Evolutionary conservation across 768 basidiomycete genomes (phyloP).

Genomic region (Leccinum variicolor): DNA sequence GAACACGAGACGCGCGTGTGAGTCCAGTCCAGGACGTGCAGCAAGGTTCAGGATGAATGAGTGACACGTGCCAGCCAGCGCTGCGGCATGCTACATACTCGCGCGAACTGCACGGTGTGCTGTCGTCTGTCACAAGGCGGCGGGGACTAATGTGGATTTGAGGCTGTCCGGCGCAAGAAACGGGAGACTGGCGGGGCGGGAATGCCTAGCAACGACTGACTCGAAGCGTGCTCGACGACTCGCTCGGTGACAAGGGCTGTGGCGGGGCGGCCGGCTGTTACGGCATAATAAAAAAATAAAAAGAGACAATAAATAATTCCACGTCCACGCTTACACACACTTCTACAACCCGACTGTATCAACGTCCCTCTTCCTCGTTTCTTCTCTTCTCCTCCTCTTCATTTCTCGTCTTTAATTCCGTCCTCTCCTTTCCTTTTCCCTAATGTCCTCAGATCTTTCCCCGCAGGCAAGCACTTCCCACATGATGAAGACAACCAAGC

Average conservation of each 20-base stretch:
- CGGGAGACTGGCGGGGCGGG: neutral
- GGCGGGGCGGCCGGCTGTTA: conserved; percentile 18
- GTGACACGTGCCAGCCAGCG: neutral
- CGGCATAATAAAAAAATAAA: conserved; percentile 12
- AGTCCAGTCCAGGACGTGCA: no score
- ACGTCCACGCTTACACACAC: conserved; percentile 22
- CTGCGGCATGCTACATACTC: neutral
- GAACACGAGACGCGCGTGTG: neutral
- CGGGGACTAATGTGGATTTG: neutral
- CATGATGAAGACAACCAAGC: conserved; percentile 99
- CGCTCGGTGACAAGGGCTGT: conserved; percentile 7
- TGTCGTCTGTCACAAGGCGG: neutral
- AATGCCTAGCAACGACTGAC: neutral
- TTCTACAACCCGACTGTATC: conserved; percentile 12
- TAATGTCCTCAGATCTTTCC: conserved; percentile 36
- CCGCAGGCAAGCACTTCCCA: conserved; percentile 72
- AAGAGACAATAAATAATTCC: conserved; percentile 24
- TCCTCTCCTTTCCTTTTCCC: conserved; percentile 21
- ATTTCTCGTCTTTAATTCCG: conserved; percentile 28
- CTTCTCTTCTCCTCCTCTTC: conserved; percentile 29
- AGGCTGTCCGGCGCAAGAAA: neutral
- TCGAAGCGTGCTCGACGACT: neutral
- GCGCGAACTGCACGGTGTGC: no score
- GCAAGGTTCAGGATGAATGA: neutral
- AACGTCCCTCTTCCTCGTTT: conserved; percentile 27